Evolutionary conservation across 768 basidiomycete species (phyloP).

Genomic region (Mycena leptocephala): DNA sequence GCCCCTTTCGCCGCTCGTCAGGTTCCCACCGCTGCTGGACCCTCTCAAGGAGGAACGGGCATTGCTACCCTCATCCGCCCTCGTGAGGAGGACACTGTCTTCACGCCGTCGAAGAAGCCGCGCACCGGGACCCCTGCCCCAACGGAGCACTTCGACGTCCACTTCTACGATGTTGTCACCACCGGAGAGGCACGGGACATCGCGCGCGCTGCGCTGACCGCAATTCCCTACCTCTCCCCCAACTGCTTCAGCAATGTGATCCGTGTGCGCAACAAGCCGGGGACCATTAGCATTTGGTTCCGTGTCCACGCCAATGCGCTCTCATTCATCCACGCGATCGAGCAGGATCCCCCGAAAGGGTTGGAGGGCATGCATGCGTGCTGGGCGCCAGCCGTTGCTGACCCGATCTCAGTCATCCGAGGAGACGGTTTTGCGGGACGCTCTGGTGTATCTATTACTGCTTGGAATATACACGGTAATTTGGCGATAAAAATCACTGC

Average conservation of each 20-base stretch:
- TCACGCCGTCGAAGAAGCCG: too few relatives aligned
- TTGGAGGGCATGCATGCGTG: slow-evolving; percentile 8
- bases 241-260: background rate
- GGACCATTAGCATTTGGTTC: too few relatives aligned
- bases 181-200: background rate
- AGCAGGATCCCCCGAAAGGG: background rate
- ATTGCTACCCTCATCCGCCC: too few relatives aligned
- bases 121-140: too few relatives aligned
- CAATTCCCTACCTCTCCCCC: background rate
- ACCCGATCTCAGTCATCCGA: slow-evolving; percentile 4
- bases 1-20: too few relatives aligned
- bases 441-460: too few relatives aligned
- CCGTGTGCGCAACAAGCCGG: too few relatives aligned
- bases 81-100: too few relatives aligned
- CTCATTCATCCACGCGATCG: slow-evolving; percentile 7
- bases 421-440: background rate
- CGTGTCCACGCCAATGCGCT: background rate
- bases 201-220: background rate
- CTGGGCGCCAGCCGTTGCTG: slow-evolving; percentile 4
- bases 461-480: too few relatives aligned
- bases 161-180: background rate
- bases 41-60: too few relatives aligned
- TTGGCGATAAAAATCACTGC: too few relatives aligned
- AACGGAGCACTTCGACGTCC: background rate
- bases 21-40: too few relatives aligned